Conservation (phyloP, 2,329 filamentous ascomycete genomes). For the Botrytis byssoidea region DNA sequence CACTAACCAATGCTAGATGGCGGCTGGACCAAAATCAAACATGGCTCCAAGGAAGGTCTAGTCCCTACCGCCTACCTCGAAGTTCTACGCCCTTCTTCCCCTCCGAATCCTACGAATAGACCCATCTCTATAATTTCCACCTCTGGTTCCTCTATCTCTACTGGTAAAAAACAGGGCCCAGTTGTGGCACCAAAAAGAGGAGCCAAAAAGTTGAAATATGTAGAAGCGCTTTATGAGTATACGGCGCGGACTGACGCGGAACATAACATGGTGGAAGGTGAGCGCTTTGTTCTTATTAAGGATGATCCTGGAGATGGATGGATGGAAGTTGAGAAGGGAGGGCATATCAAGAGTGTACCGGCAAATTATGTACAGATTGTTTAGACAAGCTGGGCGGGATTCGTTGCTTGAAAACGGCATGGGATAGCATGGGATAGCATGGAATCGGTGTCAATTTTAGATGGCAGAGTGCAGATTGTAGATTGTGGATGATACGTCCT, state of each 20-base stretch:
- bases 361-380: slow-evolving; percentile 80
- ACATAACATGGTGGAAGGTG: slow-evolving; percentile 86
- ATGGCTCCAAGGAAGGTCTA: slow-evolving; percentile 73
- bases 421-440: not conserved
- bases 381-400: slow-evolving; percentile 21
- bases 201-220: slow-evolving; percentile 91
- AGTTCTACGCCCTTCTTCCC: slow-evolving; percentile 48
- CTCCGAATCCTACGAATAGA: slow-evolving; percentile 42
- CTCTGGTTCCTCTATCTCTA: slow-evolving; percentile 65
- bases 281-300: slow-evolving; percentile 85
- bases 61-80: slow-evolving; percentile 89
- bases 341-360: slow-evolving; percentile 82
- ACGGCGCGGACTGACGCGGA: slow-evolving; percentile 80
- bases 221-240: slow-evolving; percentile 92
- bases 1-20: slow-evolving; percentile 62
- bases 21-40: slow-evolving; percentile 85
- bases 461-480: not conserved
- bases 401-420: not conserved
- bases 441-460: not conserved
- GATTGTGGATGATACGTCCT: not conserved
- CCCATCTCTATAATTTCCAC: slow-evolving; percentile 77
- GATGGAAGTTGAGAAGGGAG: slow-evolving; percentile 94
- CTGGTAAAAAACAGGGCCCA: slow-evolving; percentile 39
- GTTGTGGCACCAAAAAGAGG: slow-evolving; percentile 87
- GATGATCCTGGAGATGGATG: slow-evolving; percentile 91